phyloP scores from a whole-genome alignment of 2,329 filamentous ascomycete genomes.

The Aureobasidium leucospermi region DNA sequence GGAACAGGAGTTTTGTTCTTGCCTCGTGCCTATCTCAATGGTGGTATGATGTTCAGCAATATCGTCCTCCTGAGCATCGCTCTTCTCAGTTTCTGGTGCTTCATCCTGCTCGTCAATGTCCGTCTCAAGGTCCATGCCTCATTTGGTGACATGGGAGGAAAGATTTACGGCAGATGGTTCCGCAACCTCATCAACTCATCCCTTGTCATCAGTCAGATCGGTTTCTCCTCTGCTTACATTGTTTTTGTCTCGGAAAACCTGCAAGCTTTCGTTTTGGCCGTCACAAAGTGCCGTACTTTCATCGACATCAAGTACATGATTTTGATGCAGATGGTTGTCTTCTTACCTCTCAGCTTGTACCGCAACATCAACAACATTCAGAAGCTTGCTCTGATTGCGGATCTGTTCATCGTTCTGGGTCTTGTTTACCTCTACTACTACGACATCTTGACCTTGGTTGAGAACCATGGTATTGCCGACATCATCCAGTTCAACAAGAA shows the following conservation, averaged over 20 bases:
- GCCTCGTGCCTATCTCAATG: slow-evolving; percentile 87
- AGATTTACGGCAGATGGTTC: slow-evolving; percentile 87
- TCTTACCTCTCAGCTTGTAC: slow-evolving; percentile 86
- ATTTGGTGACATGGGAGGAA: slow-evolving; percentile 92
- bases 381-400: slow-evolving; percentile 86
- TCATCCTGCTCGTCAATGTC: slow-evolving; percentile 84
- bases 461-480: slow-evolving; percentile 67
- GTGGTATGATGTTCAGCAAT: slow-evolving; percentile 96
- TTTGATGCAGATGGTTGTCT: slow-evolving; percentile 89
- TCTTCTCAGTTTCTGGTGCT: slow-evolving; percentile 89
- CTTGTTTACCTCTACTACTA: slow-evolving; percentile 94
- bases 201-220: slow-evolving; percentile 91
- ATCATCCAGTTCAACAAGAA: slow-evolving; percentile 84
- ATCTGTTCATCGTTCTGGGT: slow-evolving; percentile 88
- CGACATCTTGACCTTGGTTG: slow-evolving; percentile 75
- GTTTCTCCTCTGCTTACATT: slow-evolving; percentile 91
- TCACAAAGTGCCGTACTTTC: slow-evolving; percentile 75
- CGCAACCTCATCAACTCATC: slow-evolving; percentile 78
- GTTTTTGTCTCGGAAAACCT: slow-evolving; percentile 95
- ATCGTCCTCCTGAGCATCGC: slow-evolving; percentile 81
- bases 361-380: slow-evolving; percentile 96
- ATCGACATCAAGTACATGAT: slow-evolving; percentile 88
- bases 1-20: slow-evolving; percentile 93
- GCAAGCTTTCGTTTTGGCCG: slow-evolving; percentile 87
- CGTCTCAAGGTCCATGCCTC: slow-evolving; percentile 83